Conservation (phyloP, 2,329 filamentous ascomycete genomes). For the Talaromyces funiculosus region DNA sequence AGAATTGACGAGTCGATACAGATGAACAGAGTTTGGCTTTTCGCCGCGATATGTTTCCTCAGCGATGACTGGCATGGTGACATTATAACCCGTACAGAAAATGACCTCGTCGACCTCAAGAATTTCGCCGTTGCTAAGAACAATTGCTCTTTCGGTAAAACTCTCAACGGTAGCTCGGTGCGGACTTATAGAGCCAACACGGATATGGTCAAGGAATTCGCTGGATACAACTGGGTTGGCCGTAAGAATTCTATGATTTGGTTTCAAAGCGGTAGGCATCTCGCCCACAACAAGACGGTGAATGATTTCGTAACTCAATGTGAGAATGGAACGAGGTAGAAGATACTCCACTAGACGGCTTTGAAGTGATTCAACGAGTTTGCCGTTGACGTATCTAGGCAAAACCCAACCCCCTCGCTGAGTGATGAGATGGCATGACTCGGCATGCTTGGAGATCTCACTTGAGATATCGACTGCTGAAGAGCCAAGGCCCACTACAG, state of each 20-base stretch:
- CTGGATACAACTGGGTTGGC: slow-evolving; percentile 32
- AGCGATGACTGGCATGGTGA: slow-evolving; percentile 18
- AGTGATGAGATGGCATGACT: slow-evolving; percentile 34
- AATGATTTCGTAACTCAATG: slow-evolving; percentile 29
- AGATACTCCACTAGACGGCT: slow-evolving; percentile 25
- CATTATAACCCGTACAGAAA: slow-evolving; percentile 30
- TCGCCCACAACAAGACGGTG: slow-evolving; percentile 27
- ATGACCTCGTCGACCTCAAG: slow-evolving; percentile 32
- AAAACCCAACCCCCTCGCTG: slow-evolving; percentile 36
- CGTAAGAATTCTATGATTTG: slow-evolving; percentile 31
- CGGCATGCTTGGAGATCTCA: slow-evolving; percentile 31
- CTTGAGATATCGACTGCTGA: slow-evolving; percentile 38
- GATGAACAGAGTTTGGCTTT: slow-evolving; percentile 22
- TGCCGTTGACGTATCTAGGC: slow-evolving; percentile 35
- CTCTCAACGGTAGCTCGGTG: slow-evolving; percentile 28
- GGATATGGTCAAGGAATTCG: slow-evolving; percentile 32
- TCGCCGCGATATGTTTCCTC: slow-evolving; percentile 17
- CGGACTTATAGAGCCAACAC: slow-evolving; percentile 26
- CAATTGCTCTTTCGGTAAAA: slow-evolving; percentile 25
- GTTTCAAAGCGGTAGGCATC: slow-evolving; percentile 27
- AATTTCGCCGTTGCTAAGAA: slow-evolving; percentile 23
- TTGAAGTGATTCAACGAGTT: slow-evolving; percentile 32
- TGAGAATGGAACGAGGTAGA: slow-evolving; percentile 18
- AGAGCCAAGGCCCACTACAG: slow-evolving; percentile 34
- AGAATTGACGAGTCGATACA: slow-evolving; percentile 30